Conservation (phyloP, 805 yeast species). For the Metschnikowia borealis region DNA sequence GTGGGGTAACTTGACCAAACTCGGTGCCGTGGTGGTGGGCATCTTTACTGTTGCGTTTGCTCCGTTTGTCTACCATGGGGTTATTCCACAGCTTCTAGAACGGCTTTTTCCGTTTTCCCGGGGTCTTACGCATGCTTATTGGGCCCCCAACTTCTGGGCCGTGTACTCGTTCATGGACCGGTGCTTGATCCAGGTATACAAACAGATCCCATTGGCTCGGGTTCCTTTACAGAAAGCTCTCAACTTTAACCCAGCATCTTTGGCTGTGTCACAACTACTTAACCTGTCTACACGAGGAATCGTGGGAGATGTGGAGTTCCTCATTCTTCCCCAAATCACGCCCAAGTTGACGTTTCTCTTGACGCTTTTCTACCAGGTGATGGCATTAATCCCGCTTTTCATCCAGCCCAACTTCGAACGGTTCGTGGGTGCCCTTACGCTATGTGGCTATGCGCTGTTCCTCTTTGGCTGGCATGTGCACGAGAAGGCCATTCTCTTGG, state of each 20-base stretch:
- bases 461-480: conserved; percentile 99
- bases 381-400: conserved; percentile 69
- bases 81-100: conserved; percentile 57
- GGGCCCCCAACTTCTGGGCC: conserved; percentile 99
- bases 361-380: conserved; percentile 78
- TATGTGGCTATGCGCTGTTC: conserved; percentile 89
- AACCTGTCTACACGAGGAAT: conserved; percentile 68
- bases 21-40: conserved; percentile 58
- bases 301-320: conserved; percentile 85
- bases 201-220: conserved; percentile 30
- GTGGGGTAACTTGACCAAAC: conserved; percentile 56
- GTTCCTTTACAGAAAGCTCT: conserved; percentile 29
- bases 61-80: conserved; percentile 66
- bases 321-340: conserved; percentile 72
- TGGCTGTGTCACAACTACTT: conserved; percentile 30
- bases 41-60: conserved; percentile 69
- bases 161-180: conserved; percentile 81
- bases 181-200: conserved; percentile 47
- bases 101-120: conserved; percentile 91
- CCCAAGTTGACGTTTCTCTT: conserved; percentile 75
- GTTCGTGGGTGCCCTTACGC: conserved; percentile 77
- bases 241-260: conserved; percentile 43
- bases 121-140: conserved; percentile 95
- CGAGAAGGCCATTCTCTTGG: conserved; percentile 90
- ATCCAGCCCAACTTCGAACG: conserved; percentile 70